These are phyloP conservation scores for Fomitopsis betulina DNA, from an alignment of 1,284 basidiomycete species.

Conservation along the genomic window DNA sequence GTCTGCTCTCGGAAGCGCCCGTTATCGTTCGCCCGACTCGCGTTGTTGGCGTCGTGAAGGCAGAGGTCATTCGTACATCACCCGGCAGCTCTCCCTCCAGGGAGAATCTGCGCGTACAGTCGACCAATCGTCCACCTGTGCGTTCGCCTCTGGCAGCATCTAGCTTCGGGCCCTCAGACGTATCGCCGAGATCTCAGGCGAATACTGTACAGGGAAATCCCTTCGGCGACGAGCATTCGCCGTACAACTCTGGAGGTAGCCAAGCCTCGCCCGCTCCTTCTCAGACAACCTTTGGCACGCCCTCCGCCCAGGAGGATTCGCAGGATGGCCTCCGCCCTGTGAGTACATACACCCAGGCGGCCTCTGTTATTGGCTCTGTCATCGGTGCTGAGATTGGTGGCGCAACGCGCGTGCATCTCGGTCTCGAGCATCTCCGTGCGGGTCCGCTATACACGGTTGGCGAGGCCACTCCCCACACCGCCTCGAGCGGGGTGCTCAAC, in stretches of 20 bases:
- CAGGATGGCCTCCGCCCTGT: constrained; percentile 38
- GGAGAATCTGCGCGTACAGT: constrained; percentile 31
- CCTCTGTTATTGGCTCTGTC: constrained; percentile 52
- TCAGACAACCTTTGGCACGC: constrained; percentile 38
- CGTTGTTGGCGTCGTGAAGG: constrained; percentile 69
- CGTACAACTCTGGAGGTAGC: constrained; percentile 27
- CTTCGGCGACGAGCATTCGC: constrained; percentile 59
- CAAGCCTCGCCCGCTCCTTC: constrained; percentile 32
- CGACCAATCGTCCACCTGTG: constrained; percentile 35
- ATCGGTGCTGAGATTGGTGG: constrained; percentile 51
- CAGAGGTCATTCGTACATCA: constrained; percentile 68
- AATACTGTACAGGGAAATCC: constrained; percentile 43
- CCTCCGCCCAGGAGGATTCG: constrained; percentile 14
- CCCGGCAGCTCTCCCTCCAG: constrained; percentile 32
- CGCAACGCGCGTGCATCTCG: constrained; percentile 61
- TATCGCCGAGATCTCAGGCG: constrained; percentile 50
- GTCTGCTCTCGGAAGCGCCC: constrained; percentile 73
- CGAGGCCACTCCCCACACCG: constrained; percentile 19
- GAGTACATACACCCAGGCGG: constrained; percentile 60
- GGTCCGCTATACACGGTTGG: constrained; percentile 3
- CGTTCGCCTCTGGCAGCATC: constrained; percentile 66
- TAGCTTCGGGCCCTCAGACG: constrained; percentile 69
- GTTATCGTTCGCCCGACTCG: constrained; percentile 72
- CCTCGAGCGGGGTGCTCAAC: constrained; percentile 27
- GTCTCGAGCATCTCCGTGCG: constrained; percentile 31